Evolutionary conservation across 2,329 filamentous ascomycete species (phyloP), one percentile per base, ranked within the genome.

Genomic region (Hymenoscyphus albidus): DNA sequence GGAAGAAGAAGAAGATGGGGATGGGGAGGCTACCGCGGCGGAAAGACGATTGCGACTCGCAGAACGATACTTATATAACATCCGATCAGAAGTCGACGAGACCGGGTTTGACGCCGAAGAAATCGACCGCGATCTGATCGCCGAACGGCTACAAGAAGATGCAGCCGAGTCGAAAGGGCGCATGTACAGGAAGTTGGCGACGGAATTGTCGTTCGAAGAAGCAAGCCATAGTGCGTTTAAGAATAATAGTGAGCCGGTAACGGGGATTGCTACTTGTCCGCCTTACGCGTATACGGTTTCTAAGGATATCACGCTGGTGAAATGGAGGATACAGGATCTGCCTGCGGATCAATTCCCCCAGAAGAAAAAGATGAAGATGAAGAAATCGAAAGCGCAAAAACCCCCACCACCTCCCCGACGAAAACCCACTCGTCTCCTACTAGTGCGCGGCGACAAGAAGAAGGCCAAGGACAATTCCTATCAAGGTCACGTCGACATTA

Each of bases 81-180:
- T 97, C 67, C 87, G 90, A 73, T 85, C 90, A 73, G 90, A 97
- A 70, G 88, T 92, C 69, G 89, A 96, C 71, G 90, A 92, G 69
- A 84, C 84, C 62, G 95, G 93, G 48, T 99, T 98, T 74, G 93
- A 99, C 78, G 95, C 95, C 7, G 93, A 89, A 71, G 92, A 98
- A 62, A 91, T 99, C 65, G 95, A 98, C 78, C 85, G 90, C 65
- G 95, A 99, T 75, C 80, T 97, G 71, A 93, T 99, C 72, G 93
- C 94, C 54, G 91, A 96, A 77, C 83, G 93, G 71, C 80, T 99
- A 72, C 88, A 94, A 77, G 92, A 97, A 78, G 95, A 98, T 76
- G 91, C 95, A 55, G 88, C 95, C 61, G 95, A 97, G 79, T 86
- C 87, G 63, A 97, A 97, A 79, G 95, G 95, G 64, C 89, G 90